Percentiles rank a stretch among this genome's conserved stretches.
Evolutionary conservation across 805 yeast species (phyloP).

Genomic region (Monosporozyma yasuniensis): DNA sequence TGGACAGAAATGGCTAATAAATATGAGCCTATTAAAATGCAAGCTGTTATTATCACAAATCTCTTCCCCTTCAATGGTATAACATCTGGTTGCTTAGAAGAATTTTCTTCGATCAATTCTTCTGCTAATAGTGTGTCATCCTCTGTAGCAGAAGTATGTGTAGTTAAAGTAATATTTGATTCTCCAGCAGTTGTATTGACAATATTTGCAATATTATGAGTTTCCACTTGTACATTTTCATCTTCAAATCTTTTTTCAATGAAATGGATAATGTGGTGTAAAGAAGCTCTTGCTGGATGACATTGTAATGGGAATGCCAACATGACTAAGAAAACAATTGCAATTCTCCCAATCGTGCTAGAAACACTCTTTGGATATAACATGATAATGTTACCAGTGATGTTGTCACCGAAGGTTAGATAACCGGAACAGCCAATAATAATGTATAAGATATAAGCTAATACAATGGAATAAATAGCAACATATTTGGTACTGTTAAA

Average conservation of each 20-base stretch:
- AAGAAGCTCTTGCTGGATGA: constrained; percentile 81
- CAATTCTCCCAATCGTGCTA: constrained; percentile 72
- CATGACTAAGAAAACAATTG: constrained; percentile 71
- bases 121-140: constrained; percentile 1
- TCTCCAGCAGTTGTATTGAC: neutral
- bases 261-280: constrained; percentile 60
- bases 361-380: constrained; percentile 58
- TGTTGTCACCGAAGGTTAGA: constrained; percentile 74
- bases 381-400: constrained; percentile 69
- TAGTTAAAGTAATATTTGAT: neutral
- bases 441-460: constrained; percentile 55
- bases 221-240: neutral
- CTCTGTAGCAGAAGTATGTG: neutral
- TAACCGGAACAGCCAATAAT: constrained; percentile 77
- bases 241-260: constrained; percentile 13
- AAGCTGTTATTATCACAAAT: constrained; percentile 42
- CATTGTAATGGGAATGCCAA: constrained; percentile 84
- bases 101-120: constrained; percentile 15
- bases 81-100: constrained; percentile 8
- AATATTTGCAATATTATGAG: neutral
- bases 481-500: constrained; percentile 39
- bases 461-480: constrained; percentile 44
- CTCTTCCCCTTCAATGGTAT: constrained; percentile 27
- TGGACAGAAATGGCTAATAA: constrained; percentile 47
- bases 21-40: constrained; percentile 42